phyloP scores from a whole-genome alignment of 345 rosid genomes.

The Microcos paniculata region DNA sequence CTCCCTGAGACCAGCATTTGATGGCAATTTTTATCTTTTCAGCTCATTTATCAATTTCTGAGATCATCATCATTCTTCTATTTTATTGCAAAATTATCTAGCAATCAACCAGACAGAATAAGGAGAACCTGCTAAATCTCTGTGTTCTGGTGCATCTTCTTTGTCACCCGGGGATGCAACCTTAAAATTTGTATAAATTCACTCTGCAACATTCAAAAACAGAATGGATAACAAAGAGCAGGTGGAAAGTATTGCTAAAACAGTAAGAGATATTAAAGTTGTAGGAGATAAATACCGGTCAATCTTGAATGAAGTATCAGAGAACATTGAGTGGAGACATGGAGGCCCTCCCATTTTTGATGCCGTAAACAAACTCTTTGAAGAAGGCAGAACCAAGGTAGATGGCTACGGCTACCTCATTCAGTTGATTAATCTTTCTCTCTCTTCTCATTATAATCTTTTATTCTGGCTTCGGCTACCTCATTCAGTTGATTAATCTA shows the following conservation, averaged over 20 bases:
- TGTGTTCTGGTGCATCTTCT: not conserved
- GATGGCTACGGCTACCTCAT: constrained; percentile 24
- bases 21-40: not conserved
- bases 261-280: not conserved
- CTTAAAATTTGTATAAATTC: constrained; percentile 48
- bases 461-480: not conserved
- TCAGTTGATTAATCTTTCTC: not conserved
- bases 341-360: constrained; percentile 27
- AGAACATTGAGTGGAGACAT: constrained; percentile 26
- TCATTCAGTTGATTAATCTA: not conserved
- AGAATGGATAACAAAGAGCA: not conserved
- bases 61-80: not conserved
- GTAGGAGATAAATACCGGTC: constrained; percentile 12
- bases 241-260: not conserved
- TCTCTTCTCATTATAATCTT: not conserved
- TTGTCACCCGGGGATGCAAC: constrained; percentile 45
- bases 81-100: not conserved
- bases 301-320: constrained; percentile 15
- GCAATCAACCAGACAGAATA: too few relatives aligned
- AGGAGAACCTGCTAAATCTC: too few relatives aligned
- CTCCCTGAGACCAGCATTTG: not conserved
- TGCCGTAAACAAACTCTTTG: constrained; percentile 34
- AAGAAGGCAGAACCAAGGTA: constrained; percentile 37
- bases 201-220: not conserved
- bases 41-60: not conserved